phyloP scores from a whole-genome alignment of 176 grass and related monocot species.

The Juncus inflexus region DNA sequence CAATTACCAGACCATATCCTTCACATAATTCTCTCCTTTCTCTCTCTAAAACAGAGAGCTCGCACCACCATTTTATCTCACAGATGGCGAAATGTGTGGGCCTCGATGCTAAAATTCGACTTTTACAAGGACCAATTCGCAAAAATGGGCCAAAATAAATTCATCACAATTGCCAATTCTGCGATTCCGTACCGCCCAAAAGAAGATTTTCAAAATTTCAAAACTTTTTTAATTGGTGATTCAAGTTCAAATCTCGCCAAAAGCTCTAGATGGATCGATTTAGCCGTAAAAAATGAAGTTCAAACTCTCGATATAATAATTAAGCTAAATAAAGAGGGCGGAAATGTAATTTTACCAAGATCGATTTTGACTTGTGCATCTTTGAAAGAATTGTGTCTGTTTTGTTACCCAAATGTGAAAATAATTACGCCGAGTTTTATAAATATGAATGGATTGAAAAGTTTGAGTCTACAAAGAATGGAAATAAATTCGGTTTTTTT shows the following conservation, averaged over 20 bases:
- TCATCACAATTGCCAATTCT: conserved; percentile 12
- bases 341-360: conserved; percentile 31
- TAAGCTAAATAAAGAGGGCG: conserved; percentile 4
- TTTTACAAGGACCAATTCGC: conserved; percentile 21
- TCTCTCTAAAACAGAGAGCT: conserved; percentile 8
- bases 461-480: conserved; percentile 22
- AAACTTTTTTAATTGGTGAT: conserved; percentile 13
- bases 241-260: conserved; percentile 16
- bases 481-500: conserved; percentile 7
- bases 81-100: conserved; percentile 24
- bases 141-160: background rate
- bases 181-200: conserved; percentile 2
- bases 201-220: conserved; percentile 18
- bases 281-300: conserved; percentile 16
- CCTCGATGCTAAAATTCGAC: conserved; percentile 1
- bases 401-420: conserved; percentile 16
- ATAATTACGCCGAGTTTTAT: conserved; percentile 20
- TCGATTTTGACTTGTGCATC: background rate
- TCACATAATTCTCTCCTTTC: conserved; percentile 22
- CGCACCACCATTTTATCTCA: conserved; percentile 20
- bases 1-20: conserved; percentile 18
- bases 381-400: conserved; percentile 13
- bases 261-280: conserved; percentile 23
- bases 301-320: conserved; percentile 13
- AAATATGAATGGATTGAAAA: conserved; percentile 12